A percentile compares a stretch with the other conserved stretches of the same genome.
Evolutionary conservation across 2,329 filamentous ascomycete species (phyloP).

Genomic region (Trichoderma pleuroti): DNA sequence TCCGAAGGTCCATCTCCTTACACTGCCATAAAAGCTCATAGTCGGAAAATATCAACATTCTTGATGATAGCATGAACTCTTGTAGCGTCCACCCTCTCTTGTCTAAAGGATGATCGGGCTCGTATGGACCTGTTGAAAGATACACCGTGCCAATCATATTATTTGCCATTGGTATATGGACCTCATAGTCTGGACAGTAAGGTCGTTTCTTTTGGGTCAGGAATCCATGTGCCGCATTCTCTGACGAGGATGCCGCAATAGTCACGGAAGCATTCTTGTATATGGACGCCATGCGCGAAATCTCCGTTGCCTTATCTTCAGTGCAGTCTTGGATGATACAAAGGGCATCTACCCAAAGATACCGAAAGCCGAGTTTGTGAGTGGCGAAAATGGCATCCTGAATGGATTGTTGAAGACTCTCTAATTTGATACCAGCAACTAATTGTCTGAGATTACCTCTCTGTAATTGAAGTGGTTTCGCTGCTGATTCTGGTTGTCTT

Average conservation of each 20-base stretch:
- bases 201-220: not conserved
- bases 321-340: not conserved
- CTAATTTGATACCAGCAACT: not conserved
- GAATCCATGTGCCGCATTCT: not conserved
- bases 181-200: not conserved
- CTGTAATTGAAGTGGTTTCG: not conserved
- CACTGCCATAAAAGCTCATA: conserved; percentile 8
- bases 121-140: not conserved
- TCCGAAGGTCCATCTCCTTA: not conserved
- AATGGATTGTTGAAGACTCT: not conserved
- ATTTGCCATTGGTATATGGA: not conserved
- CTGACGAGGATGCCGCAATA: not conserved
- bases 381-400: not conserved
- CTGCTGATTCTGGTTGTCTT: not conserved
- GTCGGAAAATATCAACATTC: not conserved
- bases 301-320: not conserved
- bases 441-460: not conserved
- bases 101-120: conserved; percentile 1
- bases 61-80: conserved; percentile 4
- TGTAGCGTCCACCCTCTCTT: conserved; percentile 1
- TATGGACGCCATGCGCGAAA: not conserved
- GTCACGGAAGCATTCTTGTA: conserved; percentile 6
- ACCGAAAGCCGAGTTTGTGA: not conserved
- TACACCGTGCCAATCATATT: not conserved
- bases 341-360: conserved; percentile 5